Conservation (phyloP, 2,329 filamentous ascomycete genomes). For the Fusarium torreyae region DNA sequence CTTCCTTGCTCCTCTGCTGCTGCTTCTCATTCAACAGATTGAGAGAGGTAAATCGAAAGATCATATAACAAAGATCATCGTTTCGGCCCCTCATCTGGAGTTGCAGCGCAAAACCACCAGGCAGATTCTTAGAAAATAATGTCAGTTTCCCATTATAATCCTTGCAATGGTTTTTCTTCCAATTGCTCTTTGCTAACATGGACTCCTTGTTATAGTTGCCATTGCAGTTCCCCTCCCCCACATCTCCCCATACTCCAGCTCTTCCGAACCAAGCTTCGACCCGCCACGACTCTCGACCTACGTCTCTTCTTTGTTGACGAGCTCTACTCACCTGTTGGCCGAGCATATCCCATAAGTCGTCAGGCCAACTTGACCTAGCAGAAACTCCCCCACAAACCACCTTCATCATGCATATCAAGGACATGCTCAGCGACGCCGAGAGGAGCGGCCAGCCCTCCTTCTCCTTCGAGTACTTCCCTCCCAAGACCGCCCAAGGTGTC, state of each 20-base stretch:
- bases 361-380: background rate
- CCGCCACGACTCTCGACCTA: slow-evolving; percentile 20
- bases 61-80: slow-evolving; percentile 40
- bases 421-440: slow-evolving; percentile 89
- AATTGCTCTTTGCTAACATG: slow-evolving; percentile 31
- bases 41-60: slow-evolving; percentile 38
- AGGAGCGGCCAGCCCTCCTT: slow-evolving; percentile 87
- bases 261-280: slow-evolving; percentile 34
- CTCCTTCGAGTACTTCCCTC: slow-evolving; percentile 99
- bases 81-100: slow-evolving; percentile 46
- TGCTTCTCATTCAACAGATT: slow-evolving; percentile 48
- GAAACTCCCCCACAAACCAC: slow-evolving; percentile 3
- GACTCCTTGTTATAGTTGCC: slow-evolving; percentile 22
- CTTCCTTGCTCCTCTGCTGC: slow-evolving; percentile 40
- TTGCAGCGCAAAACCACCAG: slow-evolving; percentile 44
- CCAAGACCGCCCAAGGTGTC: slow-evolving; percentile 96
- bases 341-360: slow-evolving; percentile 9
- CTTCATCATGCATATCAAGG: slow-evolving; percentile 90
- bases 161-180: background rate
- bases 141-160: slow-evolving; percentile 23
- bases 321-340: background rate
- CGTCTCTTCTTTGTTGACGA: slow-evolving; percentile 9
- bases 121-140: slow-evolving; percentile 13
- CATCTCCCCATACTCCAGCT: slow-evolving; percentile 28
- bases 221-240: slow-evolving; percentile 35